Percentiles rank a stretch among this genome's conserved stretches.
Evolutionary conservation across 441 rosid species (phyloP).

Genomic region (Melastoma candidum): DNA sequence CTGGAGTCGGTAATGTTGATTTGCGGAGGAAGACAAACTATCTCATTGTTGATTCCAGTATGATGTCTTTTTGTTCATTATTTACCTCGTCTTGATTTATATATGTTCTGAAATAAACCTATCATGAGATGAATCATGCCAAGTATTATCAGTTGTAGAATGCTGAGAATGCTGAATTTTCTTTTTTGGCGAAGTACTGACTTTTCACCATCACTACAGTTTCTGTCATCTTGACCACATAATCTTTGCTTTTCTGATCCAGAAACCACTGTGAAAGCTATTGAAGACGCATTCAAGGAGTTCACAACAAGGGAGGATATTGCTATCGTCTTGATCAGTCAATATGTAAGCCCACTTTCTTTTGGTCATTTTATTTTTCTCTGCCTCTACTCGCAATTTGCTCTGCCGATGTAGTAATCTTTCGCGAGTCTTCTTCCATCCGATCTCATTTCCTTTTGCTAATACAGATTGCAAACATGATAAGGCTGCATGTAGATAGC

Average conservation of each 20-base stretch:
- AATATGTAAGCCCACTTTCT: constrained; percentile 11
- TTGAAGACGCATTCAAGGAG: constrained; percentile 14
- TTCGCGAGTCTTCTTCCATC: no score
- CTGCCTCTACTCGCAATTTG: neutral
- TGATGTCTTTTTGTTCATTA: constrained; percentile 8
- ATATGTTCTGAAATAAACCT: no score
- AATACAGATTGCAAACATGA: constrained; percentile 83
- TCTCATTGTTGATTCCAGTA: constrained; percentile 92
- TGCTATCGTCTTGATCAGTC: constrained; percentile 14
- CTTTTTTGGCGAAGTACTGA: no score
- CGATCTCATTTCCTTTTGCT: neutral
- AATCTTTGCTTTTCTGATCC: constrained; percentile 6
- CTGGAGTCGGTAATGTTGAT: constrained; percentile 98
- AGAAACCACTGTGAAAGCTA: constrained; percentile 14
- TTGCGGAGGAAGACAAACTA: constrained; percentile 83
- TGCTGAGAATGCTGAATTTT: no score
- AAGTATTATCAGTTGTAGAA: no score
- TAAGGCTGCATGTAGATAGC: constrained; percentile 83
- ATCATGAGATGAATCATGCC: no score
- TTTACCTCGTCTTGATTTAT: no score
- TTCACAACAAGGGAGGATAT: constrained; percentile 12
- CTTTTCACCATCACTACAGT: no score
- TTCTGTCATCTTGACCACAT: no score
- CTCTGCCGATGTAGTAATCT: no score
- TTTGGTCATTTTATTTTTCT: constrained; percentile 12